Evolutionary conservation across 2,329 filamentous ascomycete species (phyloP).

Genomic region (Elsinoe fawcettii): DNA sequence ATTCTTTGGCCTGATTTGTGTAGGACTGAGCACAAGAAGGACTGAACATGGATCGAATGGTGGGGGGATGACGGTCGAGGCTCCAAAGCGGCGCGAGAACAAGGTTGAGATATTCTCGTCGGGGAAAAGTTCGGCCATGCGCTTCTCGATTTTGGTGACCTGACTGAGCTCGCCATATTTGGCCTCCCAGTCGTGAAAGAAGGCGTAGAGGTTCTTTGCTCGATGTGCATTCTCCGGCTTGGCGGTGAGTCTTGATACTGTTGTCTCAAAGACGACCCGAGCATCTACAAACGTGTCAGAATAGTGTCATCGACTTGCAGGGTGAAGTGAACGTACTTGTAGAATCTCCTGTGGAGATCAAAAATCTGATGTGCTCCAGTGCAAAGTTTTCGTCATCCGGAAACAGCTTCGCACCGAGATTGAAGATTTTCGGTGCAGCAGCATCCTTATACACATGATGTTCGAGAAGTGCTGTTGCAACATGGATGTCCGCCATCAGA

Average conservation of each 20-base stretch:
- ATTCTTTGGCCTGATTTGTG: slow-evolving; percentile 57
- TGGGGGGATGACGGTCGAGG: slow-evolving; percentile 32
- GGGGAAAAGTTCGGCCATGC: slow-evolving; percentile 90
- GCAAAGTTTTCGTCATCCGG: slow-evolving; percentile 90
- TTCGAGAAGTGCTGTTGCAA: slow-evolving; percentile 86
- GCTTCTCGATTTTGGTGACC: slow-evolving; percentile 79
- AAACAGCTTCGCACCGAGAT: slow-evolving; percentile 86
- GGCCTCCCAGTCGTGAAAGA: slow-evolving; percentile 92
- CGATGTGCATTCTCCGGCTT: slow-evolving; percentile 68
- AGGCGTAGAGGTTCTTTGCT: slow-evolving; percentile 77
- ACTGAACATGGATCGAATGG: slow-evolving; percentile 75
- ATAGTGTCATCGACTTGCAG: slow-evolving; percentile 2
- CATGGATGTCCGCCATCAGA: slow-evolving; percentile 89
- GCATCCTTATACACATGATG: slow-evolving; percentile 93
- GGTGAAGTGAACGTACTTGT: slow-evolving; percentile 60
- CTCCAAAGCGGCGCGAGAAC: slow-evolving; percentile 70
- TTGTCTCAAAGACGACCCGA: slow-evolving; percentile 90
- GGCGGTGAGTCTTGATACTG: slow-evolving; percentile 70
- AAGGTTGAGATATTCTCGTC: slow-evolving; percentile 69
- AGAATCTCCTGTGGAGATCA: slow-evolving; percentile 85
- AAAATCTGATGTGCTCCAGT: slow-evolving; percentile 89
- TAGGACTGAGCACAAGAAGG: slow-evolving; percentile 76
- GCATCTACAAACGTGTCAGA: slow-evolving; percentile 55
- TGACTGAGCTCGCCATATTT: slow-evolving; percentile 88
- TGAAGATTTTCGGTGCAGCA: slow-evolving; percentile 89